These are phyloP conservation scores for Cyclotella baltica DNA, from an alignment of 108 stramenopile species.

Conservation along the genomic window DNA sequence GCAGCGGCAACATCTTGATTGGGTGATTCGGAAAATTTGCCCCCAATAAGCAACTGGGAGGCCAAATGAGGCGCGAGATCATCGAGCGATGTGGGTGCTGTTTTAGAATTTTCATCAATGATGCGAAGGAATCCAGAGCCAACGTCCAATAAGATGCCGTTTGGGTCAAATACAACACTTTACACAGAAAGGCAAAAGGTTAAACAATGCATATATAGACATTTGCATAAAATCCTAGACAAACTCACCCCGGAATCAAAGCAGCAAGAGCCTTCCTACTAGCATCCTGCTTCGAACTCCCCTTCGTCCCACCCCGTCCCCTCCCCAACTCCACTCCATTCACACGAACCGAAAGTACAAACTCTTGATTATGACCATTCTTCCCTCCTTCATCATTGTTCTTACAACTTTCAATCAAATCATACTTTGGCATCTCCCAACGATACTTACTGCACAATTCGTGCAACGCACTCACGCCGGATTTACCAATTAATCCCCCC, in stretches of 20 bases:
- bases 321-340: conserved; percentile 71
- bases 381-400: background rate
- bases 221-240: background rate
- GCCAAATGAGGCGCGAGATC: conserved; percentile 74
- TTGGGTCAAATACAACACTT: conserved; percentile 66
- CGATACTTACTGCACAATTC: conserved; percentile 84
- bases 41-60: conserved; percentile 74
- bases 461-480: conserved; percentile 76
- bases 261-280: conserved; percentile 69
- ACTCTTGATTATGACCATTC: conserved; percentile 35
- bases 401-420: conserved; percentile 11
- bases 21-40: background rate
- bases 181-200: background rate
- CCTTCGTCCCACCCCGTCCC: conserved; percentile 74
- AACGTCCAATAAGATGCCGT: conserved; percentile 65
- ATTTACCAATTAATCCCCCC: conserved; percentile 73
- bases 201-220: background rate
- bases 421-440: conserved; percentile 51
- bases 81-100: conserved; percentile 42
- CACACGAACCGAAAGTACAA: conserved; percentile 64
- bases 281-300: conserved; percentile 78
- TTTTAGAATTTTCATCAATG: conserved; percentile 27
- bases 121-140: conserved; percentile 21
- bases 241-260: conserved; percentile 62
- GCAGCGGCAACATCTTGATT: conserved; percentile 2